Conservation (phyloP, 768 basidiomycete genomes). For the Russula dissimulans region DNA sequence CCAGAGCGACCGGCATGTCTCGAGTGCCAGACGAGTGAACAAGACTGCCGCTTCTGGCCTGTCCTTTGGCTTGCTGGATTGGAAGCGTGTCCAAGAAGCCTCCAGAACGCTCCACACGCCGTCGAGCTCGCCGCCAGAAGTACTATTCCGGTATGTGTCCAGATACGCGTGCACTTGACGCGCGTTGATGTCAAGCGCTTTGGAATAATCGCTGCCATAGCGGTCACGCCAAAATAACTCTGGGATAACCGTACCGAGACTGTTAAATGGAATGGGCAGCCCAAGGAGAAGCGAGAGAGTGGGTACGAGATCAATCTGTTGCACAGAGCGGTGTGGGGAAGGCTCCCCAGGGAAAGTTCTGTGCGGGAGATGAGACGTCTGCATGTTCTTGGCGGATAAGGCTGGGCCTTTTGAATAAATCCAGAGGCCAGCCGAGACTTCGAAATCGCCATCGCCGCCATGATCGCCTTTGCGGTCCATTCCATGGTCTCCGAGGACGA, state of each 20-base stretch:
- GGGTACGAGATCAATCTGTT: constrained; percentile 92
- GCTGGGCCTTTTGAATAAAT: constrained; percentile 73
- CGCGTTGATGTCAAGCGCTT: constrained; percentile 62
- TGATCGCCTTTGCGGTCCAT: constrained; percentile 96
- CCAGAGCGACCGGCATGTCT: constrained; percentile 80
- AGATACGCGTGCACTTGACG: constrained; percentile 72
- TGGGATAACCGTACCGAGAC: constrained; percentile 84
- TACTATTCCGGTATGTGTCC: constrained; percentile 59
- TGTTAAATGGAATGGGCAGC: constrained; percentile 91
- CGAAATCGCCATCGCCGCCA: constrained; percentile 80
- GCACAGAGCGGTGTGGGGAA: constrained; percentile 51
- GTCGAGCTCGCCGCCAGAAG: constrained; percentile 67
- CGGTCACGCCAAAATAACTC: constrained; percentile 69
- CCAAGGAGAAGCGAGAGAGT: constrained; percentile 85
- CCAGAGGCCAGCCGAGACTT: constrained; percentile 85
- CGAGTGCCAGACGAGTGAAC: constrained; percentile 55
- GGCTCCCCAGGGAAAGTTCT: constrained; percentile 53
- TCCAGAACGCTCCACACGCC: constrained; percentile 48
- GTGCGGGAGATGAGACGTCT: constrained; percentile 41
- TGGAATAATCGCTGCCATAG: constrained; percentile 34
- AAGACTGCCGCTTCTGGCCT: constrained; percentile 26
- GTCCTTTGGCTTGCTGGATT: neutral
- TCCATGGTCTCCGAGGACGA: constrained; percentile 93
- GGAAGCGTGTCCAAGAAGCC: constrained; percentile 11
- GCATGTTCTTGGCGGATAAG: constrained; percentile 30